These are phyloP conservation scores for Saccharomyces hybrid DNA, from an alignment of 1,139 yeast genomes.

Conservation along the genomic window DNA sequence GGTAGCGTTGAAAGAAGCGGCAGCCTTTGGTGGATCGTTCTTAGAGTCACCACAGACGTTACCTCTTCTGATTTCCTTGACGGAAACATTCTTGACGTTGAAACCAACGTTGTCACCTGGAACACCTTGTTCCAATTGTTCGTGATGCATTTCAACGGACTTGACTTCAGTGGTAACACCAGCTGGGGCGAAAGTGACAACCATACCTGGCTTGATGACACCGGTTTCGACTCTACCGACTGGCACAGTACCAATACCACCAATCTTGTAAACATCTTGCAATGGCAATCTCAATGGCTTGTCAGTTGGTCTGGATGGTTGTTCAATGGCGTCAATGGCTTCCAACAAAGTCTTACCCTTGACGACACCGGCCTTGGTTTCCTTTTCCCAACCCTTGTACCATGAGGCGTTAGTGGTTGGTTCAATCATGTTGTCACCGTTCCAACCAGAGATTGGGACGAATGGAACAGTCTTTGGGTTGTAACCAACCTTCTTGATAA, in stretches of 20 bases:
- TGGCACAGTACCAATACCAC: slow-evolving; percentile 92
- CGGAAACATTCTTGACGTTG: slow-evolving; percentile 93
- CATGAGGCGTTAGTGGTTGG: slow-evolving; percentile 75
- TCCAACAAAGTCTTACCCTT: slow-evolving; percentile 84
- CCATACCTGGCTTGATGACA: slow-evolving; percentile 87
- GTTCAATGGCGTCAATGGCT: slow-evolving; percentile 82
- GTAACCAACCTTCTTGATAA: slow-evolving; percentile 91
- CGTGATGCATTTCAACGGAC: slow-evolving; percentile 94
- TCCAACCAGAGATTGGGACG: slow-evolving; percentile 94
- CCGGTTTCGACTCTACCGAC: slow-evolving; percentile 94
- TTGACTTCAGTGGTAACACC: slow-evolving; percentile 90
- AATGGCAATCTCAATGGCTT: slow-evolving; percentile 88
- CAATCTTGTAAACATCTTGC: slow-evolving; percentile 70
- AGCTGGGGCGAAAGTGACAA: slow-evolving; percentile 85
- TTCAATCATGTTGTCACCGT: slow-evolving; percentile 92
- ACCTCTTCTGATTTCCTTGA: slow-evolving; percentile 92
- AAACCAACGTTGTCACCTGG: slow-evolving; percentile 96
- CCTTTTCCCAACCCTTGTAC: slow-evolving; percentile 90
- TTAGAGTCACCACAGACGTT: slow-evolving; percentile 93
- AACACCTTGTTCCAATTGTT: slow-evolving; percentile 72
- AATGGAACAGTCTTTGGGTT: slow-evolving; percentile 88
- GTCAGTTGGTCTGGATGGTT: slow-evolving; percentile 79
- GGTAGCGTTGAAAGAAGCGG: no score
- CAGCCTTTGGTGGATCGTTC: slow-evolving; percentile 28
- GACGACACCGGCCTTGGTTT: slow-evolving; percentile 70